Percentiles rank a stretch among this genome's conserved stretches.
Evolutionary conservation across 768 basidiomycete species (phyloP).

Genomic region (Leccinum aurantiacum): DNA sequence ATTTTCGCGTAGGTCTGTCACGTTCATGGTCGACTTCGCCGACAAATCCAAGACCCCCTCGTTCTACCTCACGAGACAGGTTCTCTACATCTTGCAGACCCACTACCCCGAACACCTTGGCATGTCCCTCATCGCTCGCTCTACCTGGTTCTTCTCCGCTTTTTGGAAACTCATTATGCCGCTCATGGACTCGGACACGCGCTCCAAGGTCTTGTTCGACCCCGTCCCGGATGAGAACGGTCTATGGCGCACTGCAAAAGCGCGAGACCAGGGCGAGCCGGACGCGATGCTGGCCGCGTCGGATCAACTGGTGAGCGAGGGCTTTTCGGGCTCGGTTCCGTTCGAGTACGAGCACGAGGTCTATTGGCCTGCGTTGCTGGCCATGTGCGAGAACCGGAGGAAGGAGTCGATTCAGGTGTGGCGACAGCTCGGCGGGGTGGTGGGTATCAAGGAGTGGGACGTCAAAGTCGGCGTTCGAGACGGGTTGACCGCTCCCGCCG

Average conservation of each 20-base stretch:
- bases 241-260: slow-evolving; percentile 26
- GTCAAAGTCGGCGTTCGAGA: slow-evolving; percentile 48
- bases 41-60: slow-evolving; percentile 64
- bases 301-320: slow-evolving; percentile 66
- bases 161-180: slow-evolving; percentile 80
- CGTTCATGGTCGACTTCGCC: slow-evolving; percentile 74
- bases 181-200: slow-evolving; percentile 80
- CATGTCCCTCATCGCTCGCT: slow-evolving; percentile 63
- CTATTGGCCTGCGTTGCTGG: slow-evolving; percentile 70
- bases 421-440: slow-evolving; percentile 61
- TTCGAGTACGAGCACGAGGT: slow-evolving; percentile 73
- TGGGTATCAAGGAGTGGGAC: slow-evolving; percentile 80
- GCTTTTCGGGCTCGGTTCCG: slow-evolving; percentile 68
- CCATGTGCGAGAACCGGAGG: slow-evolving; percentile 51
- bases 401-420: slow-evolving; percentile 58
- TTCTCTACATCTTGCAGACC: slow-evolving; percentile 53
- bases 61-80: slow-evolving; percentile 36
- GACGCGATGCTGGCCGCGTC: slow-evolving; percentile 51
- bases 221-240: slow-evolving; percentile 38
- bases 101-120: background rate
- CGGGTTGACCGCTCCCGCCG: background rate
- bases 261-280: slow-evolving; percentile 16
- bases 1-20: background rate
- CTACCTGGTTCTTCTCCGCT: slow-evolving; percentile 71
- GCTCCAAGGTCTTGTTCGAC: slow-evolving; percentile 73